Evolutionary conservation across 2,329 filamentous ascomycete genomes (phyloP), one percentile per base, ranked within the genome.

Genomic region (Aspergillus spinulosporus): DNA sequence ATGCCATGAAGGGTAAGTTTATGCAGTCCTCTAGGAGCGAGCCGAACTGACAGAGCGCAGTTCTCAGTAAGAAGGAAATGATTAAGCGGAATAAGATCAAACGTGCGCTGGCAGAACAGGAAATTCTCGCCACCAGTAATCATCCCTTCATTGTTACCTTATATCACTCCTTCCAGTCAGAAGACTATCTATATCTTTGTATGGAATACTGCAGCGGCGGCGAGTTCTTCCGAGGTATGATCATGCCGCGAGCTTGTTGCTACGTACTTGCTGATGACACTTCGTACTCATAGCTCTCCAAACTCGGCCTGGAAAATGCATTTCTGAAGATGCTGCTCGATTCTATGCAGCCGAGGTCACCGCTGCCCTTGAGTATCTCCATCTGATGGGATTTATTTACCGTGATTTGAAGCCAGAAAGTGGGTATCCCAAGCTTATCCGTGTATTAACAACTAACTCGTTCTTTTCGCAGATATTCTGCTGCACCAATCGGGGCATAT

Each of bases 11-110:
- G 78, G 93, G 93, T 97, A 74, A 65, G 81, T 73, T 12, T 14
- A 12, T n/a, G 9, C n/a, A 48, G 8, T 15, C 32, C 12, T 15
- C 8, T 43, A n/a, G 26, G 29, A 3, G n/a, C 36, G 9, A 9
- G 15, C 12, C 29, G 43, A n/a, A 57, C 62, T 60, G 45, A 66
- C 76, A 82, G 66, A 82, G 73, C 7, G 3, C 53, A 50, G 94
- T 99, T 4, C 74, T 99, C 75, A 97, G 92, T 82, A 99, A 99
- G 78, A 97, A 97, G 81, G 94, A 99, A 76, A 99, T 99, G 94
- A 99, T 99, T 76, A 99, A 99, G 80, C 89, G 94, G 57, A 99
- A 99, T 82, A 99, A 99, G 83, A 99, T 99, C 79, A 99, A 99
- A 83, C 87, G 94, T 71, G 94, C 94, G 11, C 82, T 99, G 65